Evolutionary conservation across 2,329 filamentous ascomycete species (phyloP).

Genomic region (Sporothrix brunneoviolacea): DNA sequence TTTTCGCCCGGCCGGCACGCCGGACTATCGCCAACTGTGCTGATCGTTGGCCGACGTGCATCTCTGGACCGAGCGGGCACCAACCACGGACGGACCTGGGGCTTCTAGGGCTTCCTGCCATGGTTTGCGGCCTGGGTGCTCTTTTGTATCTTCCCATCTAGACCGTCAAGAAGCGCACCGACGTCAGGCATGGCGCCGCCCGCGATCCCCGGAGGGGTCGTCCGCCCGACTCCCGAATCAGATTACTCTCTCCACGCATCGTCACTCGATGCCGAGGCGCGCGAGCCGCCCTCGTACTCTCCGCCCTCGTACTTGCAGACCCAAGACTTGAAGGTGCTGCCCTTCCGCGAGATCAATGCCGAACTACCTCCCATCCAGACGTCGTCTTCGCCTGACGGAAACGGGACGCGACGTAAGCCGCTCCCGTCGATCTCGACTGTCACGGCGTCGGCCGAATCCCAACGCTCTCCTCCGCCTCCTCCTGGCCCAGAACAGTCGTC

Average conservation of each 20-base stretch:
- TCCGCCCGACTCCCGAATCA: not conserved
- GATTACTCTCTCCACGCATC: not conserved
- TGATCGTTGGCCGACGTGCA: too few species aligned
- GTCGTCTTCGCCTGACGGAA: conserved; percentile 1
- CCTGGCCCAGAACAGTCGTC: not conserved
- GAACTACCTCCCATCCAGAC: conserved; percentile 3
- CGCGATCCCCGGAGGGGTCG: not conserved
- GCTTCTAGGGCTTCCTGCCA: too few species aligned
- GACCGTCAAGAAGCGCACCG: not conserved
- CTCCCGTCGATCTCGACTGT: conserved; percentile 22
- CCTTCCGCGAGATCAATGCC: not conserved
- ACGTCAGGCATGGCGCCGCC: not conserved
- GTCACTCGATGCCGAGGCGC: not conserved
- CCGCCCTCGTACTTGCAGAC: not conserved
- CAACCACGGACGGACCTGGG: too few species aligned
- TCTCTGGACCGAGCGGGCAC: too few species aligned
- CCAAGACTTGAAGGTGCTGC: conserved; percentile 5
- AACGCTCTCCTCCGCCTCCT: too few species aligned
- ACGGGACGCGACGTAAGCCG: conserved; percentile 21
- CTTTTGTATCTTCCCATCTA: too few species aligned
- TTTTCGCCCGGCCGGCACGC: too few species aligned
- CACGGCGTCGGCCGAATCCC: conserved; percentile 1
- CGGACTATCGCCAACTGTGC: too few species aligned
- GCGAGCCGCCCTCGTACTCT: conserved; percentile 3
- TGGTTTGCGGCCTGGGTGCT: too few species aligned